These are phyloP conservation scores for Musa beccarii DNA, from an alignment of 176 grass and related monocot genomes.

Conservation along the genomic window DNA sequence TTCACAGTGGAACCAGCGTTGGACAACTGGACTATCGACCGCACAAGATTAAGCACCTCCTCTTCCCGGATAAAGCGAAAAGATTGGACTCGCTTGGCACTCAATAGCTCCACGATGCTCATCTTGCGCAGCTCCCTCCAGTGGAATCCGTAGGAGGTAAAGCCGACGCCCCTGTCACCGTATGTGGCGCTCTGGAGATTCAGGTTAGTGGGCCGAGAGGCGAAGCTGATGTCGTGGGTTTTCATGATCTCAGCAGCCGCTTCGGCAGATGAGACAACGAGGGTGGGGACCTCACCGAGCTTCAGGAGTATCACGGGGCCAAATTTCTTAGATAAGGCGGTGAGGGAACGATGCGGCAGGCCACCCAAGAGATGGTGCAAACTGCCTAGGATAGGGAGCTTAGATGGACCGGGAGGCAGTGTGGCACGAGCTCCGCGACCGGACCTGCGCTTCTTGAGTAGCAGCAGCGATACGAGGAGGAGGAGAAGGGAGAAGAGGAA, in stretches of 20 bases:
- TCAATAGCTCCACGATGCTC: conserved; percentile 30
- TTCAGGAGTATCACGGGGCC: conserved; percentile 46
- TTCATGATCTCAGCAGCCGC: conserved; percentile 48
- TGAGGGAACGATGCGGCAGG: conserved; percentile 35
- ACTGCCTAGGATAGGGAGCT: conserved; percentile 38
- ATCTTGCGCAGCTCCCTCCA: conserved; percentile 54
- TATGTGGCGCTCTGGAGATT: conserved; percentile 16
- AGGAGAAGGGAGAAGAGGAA: background rate
- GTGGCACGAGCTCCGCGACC: conserved; percentile 1
- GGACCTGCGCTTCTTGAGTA: background rate
- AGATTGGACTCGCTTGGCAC: conserved; percentile 28
- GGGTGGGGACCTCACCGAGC: conserved; percentile 33
- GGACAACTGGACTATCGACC: background rate
- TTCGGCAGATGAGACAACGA: conserved; percentile 34
- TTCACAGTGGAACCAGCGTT: background rate
- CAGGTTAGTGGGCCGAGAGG: conserved; percentile 19
- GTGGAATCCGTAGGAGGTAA: conserved; percentile 36
- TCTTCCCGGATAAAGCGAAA: conserved; percentile 15
- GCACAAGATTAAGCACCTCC: conserved; percentile 19
- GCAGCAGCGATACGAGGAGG: no score
- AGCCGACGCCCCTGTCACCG: conserved; percentile 30
- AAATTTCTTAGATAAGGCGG: conserved; percentile 19
- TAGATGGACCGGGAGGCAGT: conserved; percentile 16
- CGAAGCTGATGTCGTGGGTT: conserved; percentile 42
- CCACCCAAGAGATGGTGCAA: conserved; percentile 38